These are phyloP conservation scores for Termitomyces sp. DNA, from an alignment of 768 basidiomycete genomes.

Conservation along the genomic window DNA sequence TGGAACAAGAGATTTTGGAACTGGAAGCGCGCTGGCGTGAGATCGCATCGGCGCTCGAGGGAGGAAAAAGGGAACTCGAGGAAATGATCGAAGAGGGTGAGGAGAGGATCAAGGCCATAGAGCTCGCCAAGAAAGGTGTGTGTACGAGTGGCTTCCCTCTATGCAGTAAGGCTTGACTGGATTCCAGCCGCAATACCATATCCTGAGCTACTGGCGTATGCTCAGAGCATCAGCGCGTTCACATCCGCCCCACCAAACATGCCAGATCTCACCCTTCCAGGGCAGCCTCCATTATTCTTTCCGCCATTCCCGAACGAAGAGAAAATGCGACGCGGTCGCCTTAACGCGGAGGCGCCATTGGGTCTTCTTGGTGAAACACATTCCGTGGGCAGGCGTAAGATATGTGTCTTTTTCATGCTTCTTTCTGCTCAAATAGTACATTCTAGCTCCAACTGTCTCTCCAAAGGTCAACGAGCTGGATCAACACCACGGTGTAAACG, in stretches of 20 bases:
- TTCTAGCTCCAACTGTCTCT: constrained; percentile 55
- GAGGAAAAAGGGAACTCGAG: constrained; percentile 65
- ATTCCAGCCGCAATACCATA: constrained; percentile 69
- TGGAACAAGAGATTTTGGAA: constrained; percentile 66
- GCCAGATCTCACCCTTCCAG: constrained; percentile 66
- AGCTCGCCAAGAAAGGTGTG: constrained; percentile 66
- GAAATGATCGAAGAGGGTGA: constrained; percentile 72
- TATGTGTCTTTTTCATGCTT: neutral
- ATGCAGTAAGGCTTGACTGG: neutral
- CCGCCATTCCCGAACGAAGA: constrained; percentile 91
- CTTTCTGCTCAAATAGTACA: constrained; percentile 6
- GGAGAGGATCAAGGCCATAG: constrained; percentile 61
- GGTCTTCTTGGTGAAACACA: constrained; percentile 78
- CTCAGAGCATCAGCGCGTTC: constrained; percentile 79
- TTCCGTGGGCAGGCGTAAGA: constrained; percentile 70
- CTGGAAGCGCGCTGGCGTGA: constrained; percentile 65
- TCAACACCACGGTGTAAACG: constrained; percentile 54
- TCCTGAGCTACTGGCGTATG: constrained; percentile 78
- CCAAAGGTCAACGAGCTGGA: constrained; percentile 44
- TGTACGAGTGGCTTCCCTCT: neutral
- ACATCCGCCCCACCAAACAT: constrained; percentile 88
- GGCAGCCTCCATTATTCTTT: constrained; percentile 77
- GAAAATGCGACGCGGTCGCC: constrained; percentile 79
- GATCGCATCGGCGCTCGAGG: constrained; percentile 59
- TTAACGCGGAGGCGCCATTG: constrained; percentile 77